Evolutionary conservation across 2,329 filamentous ascomycete genomes (phyloP), one percentile per base, ranked within the genome.

Genomic region (Zymoseptoria pseudotritici): DNA sequence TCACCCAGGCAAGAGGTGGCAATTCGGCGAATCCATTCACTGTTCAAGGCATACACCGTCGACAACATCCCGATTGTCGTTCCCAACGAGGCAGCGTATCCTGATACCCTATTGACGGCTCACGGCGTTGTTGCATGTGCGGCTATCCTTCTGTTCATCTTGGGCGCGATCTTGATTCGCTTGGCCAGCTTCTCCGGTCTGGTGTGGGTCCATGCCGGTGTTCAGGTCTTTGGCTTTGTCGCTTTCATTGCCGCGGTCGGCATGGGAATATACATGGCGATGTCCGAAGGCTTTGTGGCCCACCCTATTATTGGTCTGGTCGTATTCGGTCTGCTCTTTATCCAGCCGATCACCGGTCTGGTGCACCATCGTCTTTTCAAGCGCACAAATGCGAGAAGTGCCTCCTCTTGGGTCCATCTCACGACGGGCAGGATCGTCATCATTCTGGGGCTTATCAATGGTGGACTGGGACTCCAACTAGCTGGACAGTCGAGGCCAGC

Each of bases 401-500:
- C 76, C 6, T 79, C 77, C 69, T 80, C 79, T 0, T 75, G 79
- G 59, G 67, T 69, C 2, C 71, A 72, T 56, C 56, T 71, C 53
- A 64, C 58, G 26, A 61, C 68, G 6, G 71, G 71, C 7, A 64
- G 71, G 8, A 57, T 66, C 21, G 73, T 79, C 21, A 77, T 85
- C 11, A 73, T 77, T 0, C 70, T 84, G 0, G 82, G 80, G 2
- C 80, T 83, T 58, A 74, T 84, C 68, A 84, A 84, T 66, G 82
- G 80, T n/a, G 82, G 82, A 0, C 69, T 84, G 0, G 82, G 82
- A 0, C 76, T 84, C 46, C 70, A 73, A 59, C 71, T 82, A 19
- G 78, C 79, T 4, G 73, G 76, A 74, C 73, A 53, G 67, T 63
- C 20, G 42, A 11, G 26, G 57, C 54, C 56, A 11, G 42, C 55